Conservation (phyloP, 345 rosid species). For the Geranium brycei region DNA sequence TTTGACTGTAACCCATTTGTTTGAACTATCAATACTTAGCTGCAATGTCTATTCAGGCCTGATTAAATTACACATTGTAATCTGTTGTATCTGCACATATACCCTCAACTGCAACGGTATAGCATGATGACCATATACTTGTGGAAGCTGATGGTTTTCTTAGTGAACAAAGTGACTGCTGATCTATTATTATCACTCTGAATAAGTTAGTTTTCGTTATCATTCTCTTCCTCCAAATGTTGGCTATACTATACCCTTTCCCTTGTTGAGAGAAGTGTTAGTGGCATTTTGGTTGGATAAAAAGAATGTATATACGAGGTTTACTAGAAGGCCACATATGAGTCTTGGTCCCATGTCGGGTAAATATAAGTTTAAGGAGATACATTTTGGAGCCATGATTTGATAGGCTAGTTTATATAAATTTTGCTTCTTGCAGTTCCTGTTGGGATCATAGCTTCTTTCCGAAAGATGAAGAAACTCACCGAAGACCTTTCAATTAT, state of each 20-base stretch:
- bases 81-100: not conserved
- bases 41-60: too few species aligned
- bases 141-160: not conserved
- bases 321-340: too few species aligned
- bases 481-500: slow-evolving; percentile 36
- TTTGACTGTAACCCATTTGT: too few species aligned
- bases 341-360: too few species aligned
- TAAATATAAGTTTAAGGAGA: too few species aligned
- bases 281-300: not conserved
- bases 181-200: not conserved
- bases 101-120: not conserved
- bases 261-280: too few species aligned
- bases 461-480: slow-evolving; percentile 72
- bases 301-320: too few species aligned
- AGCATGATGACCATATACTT: not conserved
- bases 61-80: not conserved
- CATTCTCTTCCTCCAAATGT: not conserved
- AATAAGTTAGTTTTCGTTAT: not conserved
- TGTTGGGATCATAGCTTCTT: slow-evolving; percentile 53
- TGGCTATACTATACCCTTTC: not conserved
- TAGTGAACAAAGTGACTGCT: not conserved
- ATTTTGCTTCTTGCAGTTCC: slow-evolving; percentile 46
- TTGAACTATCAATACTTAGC: too few species aligned
- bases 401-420: too few species aligned
- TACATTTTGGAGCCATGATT: too few species aligned